Conservation (phyloP, 2,329 filamentous ascomycete genomes). For the Incumbomyces lentus region DNA sequence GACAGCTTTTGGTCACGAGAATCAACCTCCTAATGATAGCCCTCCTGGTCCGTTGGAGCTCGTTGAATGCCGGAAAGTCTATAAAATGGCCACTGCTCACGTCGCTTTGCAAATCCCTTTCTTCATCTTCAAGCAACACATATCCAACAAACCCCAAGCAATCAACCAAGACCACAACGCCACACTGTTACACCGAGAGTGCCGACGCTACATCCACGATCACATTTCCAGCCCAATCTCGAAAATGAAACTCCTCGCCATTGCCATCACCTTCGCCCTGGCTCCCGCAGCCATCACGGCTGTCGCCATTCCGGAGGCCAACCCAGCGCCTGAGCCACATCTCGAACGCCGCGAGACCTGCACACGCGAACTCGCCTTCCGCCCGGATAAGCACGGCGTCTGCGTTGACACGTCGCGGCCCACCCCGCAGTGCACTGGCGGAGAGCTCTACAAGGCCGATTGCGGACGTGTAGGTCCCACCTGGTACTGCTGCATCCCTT, state of each 20-base stretch:
- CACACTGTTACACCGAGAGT: neutral
- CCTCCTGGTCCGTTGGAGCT: too few species aligned
- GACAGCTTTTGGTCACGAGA: neutral
- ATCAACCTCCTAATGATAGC: too few species aligned
- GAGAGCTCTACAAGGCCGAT: neutral
- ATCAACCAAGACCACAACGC: neutral
- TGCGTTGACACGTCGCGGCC: constrained; percentile 1
- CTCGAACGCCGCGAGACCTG: neutral
- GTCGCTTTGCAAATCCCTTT: too few species aligned
- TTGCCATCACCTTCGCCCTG: too few species aligned
- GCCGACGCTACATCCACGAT: neutral
- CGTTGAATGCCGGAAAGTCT: too few species aligned
- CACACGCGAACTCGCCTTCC: neutral
- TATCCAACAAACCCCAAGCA: too few species aligned
- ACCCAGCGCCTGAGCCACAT: neutral
- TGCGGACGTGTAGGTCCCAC: neutral
- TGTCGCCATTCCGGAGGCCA: neutral
- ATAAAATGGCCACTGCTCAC: too few species aligned
- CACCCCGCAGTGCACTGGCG: neutral
- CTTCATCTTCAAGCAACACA: too few species aligned
- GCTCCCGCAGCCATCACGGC: neutral
- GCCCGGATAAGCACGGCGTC: constrained; percentile 1
- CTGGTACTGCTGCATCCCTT: constrained; percentile 3
- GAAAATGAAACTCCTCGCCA: neutral
- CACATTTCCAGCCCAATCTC: neutral